Evolutionary conservation across 352 stramenopile genomes (phyloP), one percentile per base, ranked within the genome.

Genomic region (Plasmopara muralis): DNA sequence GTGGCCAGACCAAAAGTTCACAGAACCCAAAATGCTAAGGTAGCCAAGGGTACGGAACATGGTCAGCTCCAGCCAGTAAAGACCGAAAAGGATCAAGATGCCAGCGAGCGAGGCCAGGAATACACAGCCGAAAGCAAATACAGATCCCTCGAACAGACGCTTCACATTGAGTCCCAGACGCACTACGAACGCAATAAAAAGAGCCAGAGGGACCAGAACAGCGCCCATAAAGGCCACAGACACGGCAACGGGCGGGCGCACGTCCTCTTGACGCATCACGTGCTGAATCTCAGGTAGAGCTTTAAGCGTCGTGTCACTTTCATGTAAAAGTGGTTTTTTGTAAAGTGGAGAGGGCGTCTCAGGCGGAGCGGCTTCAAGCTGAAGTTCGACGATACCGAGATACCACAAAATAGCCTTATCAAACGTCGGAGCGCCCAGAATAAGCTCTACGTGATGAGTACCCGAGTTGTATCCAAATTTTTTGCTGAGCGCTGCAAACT

Each of bases 1-100:
- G 61, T 90, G 83, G 34, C 83, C 80, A 37, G 76, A 87, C 59
- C 57, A 72, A 18, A 93, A 49, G 55, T 72, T 79, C 30, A 74
- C 69, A 13, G 58, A 63, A 42, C 74, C 69, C 51, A 93, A 52
- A 33, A 86, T 69, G 13, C 62, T 72, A 37, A 93, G 60, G 63
- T 89, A 91, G 28, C 73, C 71, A 45, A 93, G 60, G 45, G 79
- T 90, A 49, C 72, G 70, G 74, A 85, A 91, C 83, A 95, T 95
- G 50, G 83, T 94, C 57, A 95, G 71, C 64, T 89, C 70, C 43
- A 93, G 70, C 86, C 86, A 95, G 76, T 94, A 95, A 42, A 76
- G 60, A 16, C 60, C 83, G 51, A 93, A 95, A 43, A 95, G 83
- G 55, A 56, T 69, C 8, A 95, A 67, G 53, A 89, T 91, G 13